phyloP scores from a whole-genome alignment of 257 asterid genomes.

The Jacaranda mimosifolia region DNA sequence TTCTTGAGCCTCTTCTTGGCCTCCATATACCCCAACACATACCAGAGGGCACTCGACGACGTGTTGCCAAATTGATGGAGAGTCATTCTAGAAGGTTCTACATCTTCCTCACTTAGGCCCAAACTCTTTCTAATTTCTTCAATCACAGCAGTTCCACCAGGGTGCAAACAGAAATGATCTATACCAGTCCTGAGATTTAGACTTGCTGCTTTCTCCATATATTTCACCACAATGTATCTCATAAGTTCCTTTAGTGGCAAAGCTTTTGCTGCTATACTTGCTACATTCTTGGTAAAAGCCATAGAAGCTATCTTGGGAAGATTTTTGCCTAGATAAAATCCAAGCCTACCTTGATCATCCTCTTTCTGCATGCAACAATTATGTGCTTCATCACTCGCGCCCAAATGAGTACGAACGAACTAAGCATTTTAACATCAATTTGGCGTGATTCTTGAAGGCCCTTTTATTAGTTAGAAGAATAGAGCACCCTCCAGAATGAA shows the following conservation, averaged over 20 bases:
- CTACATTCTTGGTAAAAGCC: too few species aligned
- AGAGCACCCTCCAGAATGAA: too few species aligned
- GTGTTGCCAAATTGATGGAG: slow-evolving; percentile 54
- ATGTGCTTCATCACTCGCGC: slow-evolving; percentile 50
- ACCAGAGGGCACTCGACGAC: slow-evolving; percentile 51
- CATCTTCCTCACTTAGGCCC: slow-evolving; percentile 43
- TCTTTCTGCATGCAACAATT: slow-evolving; percentile 45
- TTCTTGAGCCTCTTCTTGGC: slow-evolving; percentile 53
- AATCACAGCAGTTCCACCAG: slow-evolving; percentile 51
- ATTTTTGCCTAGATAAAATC: too few species aligned
- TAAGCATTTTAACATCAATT: slow-evolving; percentile 43
- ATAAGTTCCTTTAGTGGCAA: slow-evolving; percentile 42
- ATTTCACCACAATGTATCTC: slow-evolving; percentile 30
- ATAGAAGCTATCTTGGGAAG: too few species aligned
- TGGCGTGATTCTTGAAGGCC: too few species aligned
- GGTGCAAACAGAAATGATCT: slow-evolving; percentile 49
- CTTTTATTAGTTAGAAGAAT: too few species aligned
- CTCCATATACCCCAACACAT: slow-evolving; percentile 55
- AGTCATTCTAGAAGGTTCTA: slow-evolving; percentile 51
- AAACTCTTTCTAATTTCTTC: slow-evolving; percentile 40
- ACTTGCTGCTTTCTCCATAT: neutral
- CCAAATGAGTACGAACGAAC: slow-evolving; percentile 53
- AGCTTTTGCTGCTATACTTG: slow-evolving; percentile 40
- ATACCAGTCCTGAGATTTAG: slow-evolving; percentile 43
- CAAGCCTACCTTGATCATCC: too few species aligned